These are phyloP conservation scores for Cytospora piceicola DNA, from an alignment of 2,329 filamentous ascomycete genomes.

Conservation along the genomic window DNA sequence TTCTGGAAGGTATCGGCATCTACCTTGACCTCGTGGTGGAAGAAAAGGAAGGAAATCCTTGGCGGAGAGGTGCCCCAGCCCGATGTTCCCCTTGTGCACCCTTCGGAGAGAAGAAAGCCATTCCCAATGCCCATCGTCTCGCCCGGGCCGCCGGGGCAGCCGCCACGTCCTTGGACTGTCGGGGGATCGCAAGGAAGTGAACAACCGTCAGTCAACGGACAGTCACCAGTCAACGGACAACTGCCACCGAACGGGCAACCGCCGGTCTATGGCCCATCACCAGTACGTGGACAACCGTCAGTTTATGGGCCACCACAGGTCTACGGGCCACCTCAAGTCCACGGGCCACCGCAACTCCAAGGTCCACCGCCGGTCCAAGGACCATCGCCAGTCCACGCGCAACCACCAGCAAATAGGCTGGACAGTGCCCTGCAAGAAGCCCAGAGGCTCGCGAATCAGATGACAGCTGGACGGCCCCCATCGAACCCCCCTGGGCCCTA, in stretches of 20 bases:
- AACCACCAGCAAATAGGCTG: background rate
- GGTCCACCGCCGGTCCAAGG: background rate
- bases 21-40: conserved; percentile 9
- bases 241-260: background rate
- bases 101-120: background rate
- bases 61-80: conserved; percentile 4
- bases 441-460: background rate
- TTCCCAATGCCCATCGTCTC: background rate
- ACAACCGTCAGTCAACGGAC: background rate
- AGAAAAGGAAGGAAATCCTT: background rate
- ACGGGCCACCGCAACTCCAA: background rate
- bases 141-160: background rate
- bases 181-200: background rate
- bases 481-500: background rate
- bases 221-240: background rate
- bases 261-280: too few species aligned
- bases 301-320: background rate
- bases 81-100: conserved; percentile 3
- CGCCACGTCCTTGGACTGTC: background rate
- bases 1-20: conserved; percentile 5
- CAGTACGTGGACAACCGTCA: too few species aligned
- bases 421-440: conserved; percentile 1
- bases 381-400: background rate
- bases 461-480: background rate
- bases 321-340: background rate